Base-by-base conservation (phyloP, 345 rosid genomes). In the Sonneratia alba region DNA sequence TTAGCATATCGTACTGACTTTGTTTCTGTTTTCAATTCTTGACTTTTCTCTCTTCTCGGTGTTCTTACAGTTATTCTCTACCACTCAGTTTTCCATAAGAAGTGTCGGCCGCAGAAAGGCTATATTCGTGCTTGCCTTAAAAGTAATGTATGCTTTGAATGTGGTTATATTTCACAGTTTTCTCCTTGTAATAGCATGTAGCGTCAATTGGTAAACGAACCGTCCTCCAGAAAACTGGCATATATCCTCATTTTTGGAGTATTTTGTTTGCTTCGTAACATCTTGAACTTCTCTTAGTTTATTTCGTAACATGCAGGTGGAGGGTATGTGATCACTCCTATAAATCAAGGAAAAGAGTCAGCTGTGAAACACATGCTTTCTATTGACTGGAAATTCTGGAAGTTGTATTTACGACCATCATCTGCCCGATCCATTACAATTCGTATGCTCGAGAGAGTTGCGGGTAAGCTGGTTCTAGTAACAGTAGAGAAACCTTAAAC, bases 311-410 rank as follows among this genome's bases (percentile, higher is more conserved):
- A 66, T 80, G 73, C 80, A 95, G 99, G 99, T 84, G 97, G 97
- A 69, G 99, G 99, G 66, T 95, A 84, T 75, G 97, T 92, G 24
- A 82, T 92, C 73, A 81, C 89, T 76, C 99, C 98, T 1, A 79
- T 81, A 45, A 79, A 79, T 81, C 81, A 92, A 69, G 98, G 91
- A 67, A 85, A 81, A 66, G 84, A 87, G 51, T 87, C 99, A 24
- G 73, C 85, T 49, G 97, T 95, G 42, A 95, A 88, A 71, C 97
- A 92, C 82, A 95, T 95, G 99, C 86, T 92, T 69, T 86, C 99
- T 32, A 79, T 91, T 70, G 92, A 95, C 75, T 92, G 99, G 99
- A 90, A 87, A 77, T 88, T 76, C 69, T 90, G 97, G 96, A 92
- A 87, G 76, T 72, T 85, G 69, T 87, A 87, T 76, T 69, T 87